Evolutionary conservation across 306 rosid genomes (phyloP), one percentile per base, ranked within the genome.

Genomic region (Morella rubra): DNA sequence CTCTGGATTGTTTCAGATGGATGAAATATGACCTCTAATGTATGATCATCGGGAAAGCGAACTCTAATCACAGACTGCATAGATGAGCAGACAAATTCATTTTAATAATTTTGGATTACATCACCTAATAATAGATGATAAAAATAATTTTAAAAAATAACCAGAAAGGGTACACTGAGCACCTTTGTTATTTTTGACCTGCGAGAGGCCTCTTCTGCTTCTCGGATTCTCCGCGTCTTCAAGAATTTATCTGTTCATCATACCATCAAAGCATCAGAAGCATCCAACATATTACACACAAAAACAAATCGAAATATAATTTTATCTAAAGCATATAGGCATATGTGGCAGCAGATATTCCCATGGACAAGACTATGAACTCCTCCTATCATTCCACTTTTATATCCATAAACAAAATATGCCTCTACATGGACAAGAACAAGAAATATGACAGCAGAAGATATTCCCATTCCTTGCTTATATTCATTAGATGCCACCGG

Each of bases 21-120:
- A 79, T 89, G 96, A 81, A 96, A 96, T 22, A 84, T 82, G 69
- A 83, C 93, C 91, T 95, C 99, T 54, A 92, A 86, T 42, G 99
- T 96, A 84, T 84, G 88, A 80, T 92, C 90, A 81, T 96, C 99
- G 12, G 98, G 98, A 84, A 96, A 92, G 40, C 98, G 89, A 77
- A 90, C 86, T 86, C 99, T 89, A 55, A 96, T 83, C n/a, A 87
- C 86, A 42, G 91, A 91, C 99, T 96, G 88, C 86, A 85, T 47
- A 75, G 72, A 83, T 62, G 22, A 52, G 18, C 68, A 61, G 41
- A 78, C 47, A 54, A 81, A 81, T 73, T 69, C 49, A 62, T 37
- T 62, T 56, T 14, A 76, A 55, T 74, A 49, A 47, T 12, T 32
- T 24, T 53, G 58, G 12, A 59, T 79, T 47, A 11, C 19, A 32